phyloP scores from a whole-genome alignment of 2,329 filamentous ascomycete genomes.

The Fusarium luffae region DNA sequence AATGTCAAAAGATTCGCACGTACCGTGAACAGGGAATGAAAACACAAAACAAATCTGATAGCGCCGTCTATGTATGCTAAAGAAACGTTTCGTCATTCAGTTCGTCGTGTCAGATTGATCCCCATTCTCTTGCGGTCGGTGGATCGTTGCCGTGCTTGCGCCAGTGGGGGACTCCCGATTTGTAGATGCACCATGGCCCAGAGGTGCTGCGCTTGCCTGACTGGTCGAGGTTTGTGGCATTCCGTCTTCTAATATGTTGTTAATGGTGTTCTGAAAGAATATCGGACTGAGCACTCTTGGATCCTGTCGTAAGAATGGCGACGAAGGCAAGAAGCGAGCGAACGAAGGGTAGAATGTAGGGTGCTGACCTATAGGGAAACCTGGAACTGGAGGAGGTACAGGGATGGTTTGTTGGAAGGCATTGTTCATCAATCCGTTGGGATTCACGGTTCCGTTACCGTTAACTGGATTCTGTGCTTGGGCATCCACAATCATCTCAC shows the following conservation, averaged over 20 bases:
- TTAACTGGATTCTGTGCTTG: constrained; percentile 45
- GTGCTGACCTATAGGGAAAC: constrained; percentile 37
- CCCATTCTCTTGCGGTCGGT: constrained; percentile 42
- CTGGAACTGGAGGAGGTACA: constrained; percentile 45
- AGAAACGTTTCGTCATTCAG: constrained; percentile 30
- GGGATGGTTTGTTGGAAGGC: constrained; percentile 42
- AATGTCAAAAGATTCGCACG: neutral
- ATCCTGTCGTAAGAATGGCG: constrained; percentile 33
- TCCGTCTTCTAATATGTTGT: constrained; percentile 43
- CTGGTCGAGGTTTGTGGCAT: constrained; percentile 23
- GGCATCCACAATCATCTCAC: constrained; percentile 53
- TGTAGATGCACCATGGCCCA: constrained; percentile 41
- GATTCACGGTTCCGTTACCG: constrained; percentile 15
- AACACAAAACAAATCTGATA: constrained; percentile 25
- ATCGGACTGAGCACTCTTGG: constrained; percentile 36
- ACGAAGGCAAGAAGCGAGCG: constrained; percentile 33
- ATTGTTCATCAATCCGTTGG: constrained; percentile 17
- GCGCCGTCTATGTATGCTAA: constrained; percentile 25
- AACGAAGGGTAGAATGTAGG: constrained; percentile 34
- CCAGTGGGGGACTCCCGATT: constrained; percentile 44
- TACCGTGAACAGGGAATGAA: constrained; percentile 37
- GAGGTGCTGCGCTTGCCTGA: constrained; percentile 48
- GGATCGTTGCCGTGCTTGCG: constrained; percentile 54
- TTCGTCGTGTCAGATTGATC: constrained; percentile 39
- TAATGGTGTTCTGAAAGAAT: constrained; percentile 46